A percentile compares a stretch with the other conserved stretches of the same genome.
phyloP scores from a whole-genome alignment of 23 red algal genomes.

The Cyanidioschyzon merolae region DNA sequence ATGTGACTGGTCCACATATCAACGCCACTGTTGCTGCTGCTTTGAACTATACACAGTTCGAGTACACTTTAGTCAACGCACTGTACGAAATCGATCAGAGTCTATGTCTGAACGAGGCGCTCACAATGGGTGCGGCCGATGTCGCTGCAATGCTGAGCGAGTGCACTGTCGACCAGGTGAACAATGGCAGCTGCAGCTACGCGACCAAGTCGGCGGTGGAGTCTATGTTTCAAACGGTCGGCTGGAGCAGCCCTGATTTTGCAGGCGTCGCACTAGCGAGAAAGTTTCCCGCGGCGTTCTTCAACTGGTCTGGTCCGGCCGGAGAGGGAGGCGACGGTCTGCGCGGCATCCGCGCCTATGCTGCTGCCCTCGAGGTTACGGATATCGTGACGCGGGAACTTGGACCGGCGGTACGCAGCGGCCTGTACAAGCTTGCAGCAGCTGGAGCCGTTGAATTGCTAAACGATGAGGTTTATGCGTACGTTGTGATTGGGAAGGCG shows the following conservation, averaged over 20 bases:
- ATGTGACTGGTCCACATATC: neutral
- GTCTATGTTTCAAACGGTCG: neutral
- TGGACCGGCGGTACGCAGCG: neutral
- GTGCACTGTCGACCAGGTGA: neutral
- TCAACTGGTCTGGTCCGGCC: neutral
- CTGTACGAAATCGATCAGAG: neutral
- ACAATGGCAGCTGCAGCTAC: conserved; percentile 6
- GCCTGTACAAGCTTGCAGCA: neutral
- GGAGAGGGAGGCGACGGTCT: neutral
- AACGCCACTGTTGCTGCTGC: neutral
- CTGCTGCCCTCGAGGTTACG: neutral
- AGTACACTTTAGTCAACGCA: neutral
- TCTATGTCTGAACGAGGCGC: neutral
- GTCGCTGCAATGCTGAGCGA: neutral
- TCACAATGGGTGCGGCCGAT: neutral
- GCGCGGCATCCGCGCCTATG: neutral
- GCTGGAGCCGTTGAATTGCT: neutral
- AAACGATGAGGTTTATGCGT: conserved; percentile 4
- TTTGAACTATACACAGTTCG: conserved; percentile 13
- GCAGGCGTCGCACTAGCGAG: neutral
- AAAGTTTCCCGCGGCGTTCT: neutral
- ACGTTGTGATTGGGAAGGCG: neutral
- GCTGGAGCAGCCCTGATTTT: neutral
- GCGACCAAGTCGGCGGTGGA: neutral
- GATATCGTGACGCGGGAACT: neutral